Base-by-base conservation (phyloP, 1,284 basidiomycete genomes). In the Ceratobasidium sp. region DNA sequence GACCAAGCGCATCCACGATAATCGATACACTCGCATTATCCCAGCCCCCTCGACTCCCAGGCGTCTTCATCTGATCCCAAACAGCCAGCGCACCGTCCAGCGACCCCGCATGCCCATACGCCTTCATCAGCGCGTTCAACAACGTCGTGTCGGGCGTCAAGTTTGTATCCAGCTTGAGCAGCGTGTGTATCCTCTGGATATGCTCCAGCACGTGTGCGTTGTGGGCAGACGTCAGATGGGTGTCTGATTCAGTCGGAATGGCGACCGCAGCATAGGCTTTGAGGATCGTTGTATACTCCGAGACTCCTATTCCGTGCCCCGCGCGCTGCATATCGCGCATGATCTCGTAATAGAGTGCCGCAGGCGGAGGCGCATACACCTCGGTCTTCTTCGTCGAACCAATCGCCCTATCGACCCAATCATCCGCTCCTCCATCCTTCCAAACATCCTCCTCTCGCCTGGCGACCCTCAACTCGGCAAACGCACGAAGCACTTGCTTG, bases 61-160 rank as follows among this genome's bases (percentile, higher is more conserved):
- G 78, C 86, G 86, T 77, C 79, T 80, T 7, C 82, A 76, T 84
- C 75, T 86, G 84, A 75, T 94, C 88, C 94, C 95, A 98, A 12
- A 97, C 85, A 36, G 88, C 85, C 76, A 88, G 87, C 8, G 92
- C 90, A 74, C 92, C 88, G 0, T 81, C 82, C 73, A 88, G 90
- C 71, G 87, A 88, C 2, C 88, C 89, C 3, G 89, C 84, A 25
- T 88, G 88, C 76, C 92, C 88, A 81, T 97, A 98, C 1, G 93
- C 90, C 79, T 93, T 88, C 92, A 98, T 94, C 73, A 98, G 83
- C 76, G 92, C 87, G 78, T 95, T 96, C 84, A 92, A 89, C n/a
- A 95, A 83, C 0, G 83, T 81, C 12, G 88, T 83, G 77, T 95
- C 91, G 2, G 93, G 92, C 23, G 87, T 85, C 74, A 96, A 82